These are phyloP conservation scores for Paecilomyces variotii DNA, from an alignment of 2,329 filamentous ascomycete genomes.

Conservation along the genomic window DNA sequence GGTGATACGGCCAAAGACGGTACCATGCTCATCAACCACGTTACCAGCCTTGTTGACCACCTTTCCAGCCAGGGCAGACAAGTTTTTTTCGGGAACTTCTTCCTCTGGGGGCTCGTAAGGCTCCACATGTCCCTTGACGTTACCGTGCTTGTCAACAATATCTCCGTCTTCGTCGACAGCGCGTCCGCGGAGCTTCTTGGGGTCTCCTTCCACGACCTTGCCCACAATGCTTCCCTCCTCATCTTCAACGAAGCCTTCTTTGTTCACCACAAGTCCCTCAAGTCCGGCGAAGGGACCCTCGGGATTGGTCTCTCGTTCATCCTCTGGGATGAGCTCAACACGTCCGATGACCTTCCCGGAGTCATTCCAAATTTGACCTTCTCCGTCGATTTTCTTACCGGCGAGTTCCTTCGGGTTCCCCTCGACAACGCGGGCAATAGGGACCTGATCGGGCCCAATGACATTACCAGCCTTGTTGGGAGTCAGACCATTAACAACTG, in stretches of 20 bases:
- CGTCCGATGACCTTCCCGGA: conserved; percentile 49
- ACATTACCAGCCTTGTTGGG: conserved; percentile 54
- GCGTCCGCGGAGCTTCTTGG: conserved; percentile 64
- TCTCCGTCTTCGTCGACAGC: conserved; percentile 75
- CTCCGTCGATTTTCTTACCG: conserved; percentile 47
- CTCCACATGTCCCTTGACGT: conserved; percentile 52
- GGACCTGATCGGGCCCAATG: conserved; percentile 45
- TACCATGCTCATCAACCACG: conserved; percentile 52
- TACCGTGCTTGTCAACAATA: conserved; percentile 67
- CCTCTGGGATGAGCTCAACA: conserved; percentile 50
- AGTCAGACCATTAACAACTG: conserved; percentile 45
- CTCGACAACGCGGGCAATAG: conserved; percentile 49
- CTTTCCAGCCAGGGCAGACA: conserved; percentile 54
- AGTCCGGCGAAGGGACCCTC: conserved; percentile 53
- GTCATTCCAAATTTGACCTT: conserved; percentile 50
- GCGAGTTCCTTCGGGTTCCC: conserved; percentile 49
- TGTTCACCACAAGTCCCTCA: conserved; percentile 49
- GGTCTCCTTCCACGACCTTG: conserved; percentile 60
- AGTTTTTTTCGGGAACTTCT: conserved; percentile 41
- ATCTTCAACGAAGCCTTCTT: conserved; percentile 60
- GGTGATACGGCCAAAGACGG: conserved; percentile 49
- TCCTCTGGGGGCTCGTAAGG: conserved; percentile 45
- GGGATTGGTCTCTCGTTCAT: conserved; percentile 47
- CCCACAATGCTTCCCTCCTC: conserved; percentile 71
- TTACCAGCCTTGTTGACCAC: conserved; percentile 58